Evolutionary conservation across 768 basidiomycete genomes (phyloP).

Genomic region (Pholiota molesta): DNA sequence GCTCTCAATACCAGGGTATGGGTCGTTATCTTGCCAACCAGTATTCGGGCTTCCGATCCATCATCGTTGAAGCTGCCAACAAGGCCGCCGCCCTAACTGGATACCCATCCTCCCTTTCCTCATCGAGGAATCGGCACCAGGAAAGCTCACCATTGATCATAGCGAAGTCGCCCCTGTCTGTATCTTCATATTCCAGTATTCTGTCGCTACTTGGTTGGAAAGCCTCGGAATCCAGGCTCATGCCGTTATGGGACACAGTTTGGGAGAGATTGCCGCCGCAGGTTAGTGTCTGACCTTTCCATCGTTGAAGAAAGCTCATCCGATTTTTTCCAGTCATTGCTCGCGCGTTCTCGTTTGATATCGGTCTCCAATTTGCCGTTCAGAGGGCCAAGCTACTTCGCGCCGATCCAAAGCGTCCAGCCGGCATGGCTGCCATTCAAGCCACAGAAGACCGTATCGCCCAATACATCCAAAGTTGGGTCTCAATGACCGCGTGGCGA

Average conservation of each 20-base stretch:
- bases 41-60: constrained; percentile 31
- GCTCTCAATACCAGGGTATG: constrained; percentile 40
- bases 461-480: constrained; percentile 25
- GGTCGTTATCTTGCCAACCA: constrained; percentile 31
- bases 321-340: constrained; percentile 26
- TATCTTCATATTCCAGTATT: constrained; percentile 40
- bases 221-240: constrained; percentile 29
- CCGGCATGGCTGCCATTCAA: constrained; percentile 36
- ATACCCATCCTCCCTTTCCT: constrained; percentile 33
- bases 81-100: constrained; percentile 30
- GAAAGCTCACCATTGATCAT: constrained; percentile 27
- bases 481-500: constrained; percentile 24
- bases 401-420: constrained; percentile 28
- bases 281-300: constrained; percentile 23
- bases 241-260: constrained; percentile 39
- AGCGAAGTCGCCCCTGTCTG: constrained; percentile 37
- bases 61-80: constrained; percentile 28
- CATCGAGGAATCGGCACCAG: constrained; percentile 26
- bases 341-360: constrained; percentile 30
- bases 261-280: constrained; percentile 40
- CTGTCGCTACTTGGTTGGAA: constrained; percentile 33
- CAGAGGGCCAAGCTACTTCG: constrained; percentile 32
- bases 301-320: background rate
- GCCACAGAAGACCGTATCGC: constrained; percentile 26
- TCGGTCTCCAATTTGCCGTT: constrained; percentile 33